These are phyloP conservation scores for Nicotiana noctiflora DNA, from an alignment of 257 asterid genomes.

Conservation along the genomic window DNA sequence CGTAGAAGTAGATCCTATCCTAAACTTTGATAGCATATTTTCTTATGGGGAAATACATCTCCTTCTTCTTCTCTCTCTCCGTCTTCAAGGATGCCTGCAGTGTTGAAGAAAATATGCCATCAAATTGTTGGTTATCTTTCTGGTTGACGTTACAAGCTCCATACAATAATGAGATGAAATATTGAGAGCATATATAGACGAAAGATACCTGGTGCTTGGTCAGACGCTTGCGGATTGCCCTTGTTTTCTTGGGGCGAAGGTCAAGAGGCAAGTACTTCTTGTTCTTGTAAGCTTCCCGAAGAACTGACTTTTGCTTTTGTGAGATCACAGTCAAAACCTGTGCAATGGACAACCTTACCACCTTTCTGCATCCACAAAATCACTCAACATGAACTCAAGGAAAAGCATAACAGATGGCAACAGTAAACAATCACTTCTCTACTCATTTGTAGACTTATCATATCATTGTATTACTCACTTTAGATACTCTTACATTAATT, in stretches of 20 bases:
- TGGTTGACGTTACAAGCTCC: background rate
- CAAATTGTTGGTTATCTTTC: background rate
- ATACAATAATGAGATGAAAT: background rate
- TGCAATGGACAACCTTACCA: conserved; percentile 35
- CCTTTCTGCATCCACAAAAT: conserved; percentile 20
- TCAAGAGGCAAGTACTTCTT: conserved; percentile 34
- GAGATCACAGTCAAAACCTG: conserved; percentile 35
- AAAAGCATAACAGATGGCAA: background rate
- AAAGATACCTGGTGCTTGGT: conserved; percentile 32
- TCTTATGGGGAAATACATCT: conserved; percentile 30
- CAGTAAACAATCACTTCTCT: background rate
- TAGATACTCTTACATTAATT: background rate
- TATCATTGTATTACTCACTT: background rate
- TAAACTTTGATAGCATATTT: conserved; percentile 34
- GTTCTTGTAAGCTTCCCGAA: conserved; percentile 31
- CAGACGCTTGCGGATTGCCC: conserved; percentile 31
- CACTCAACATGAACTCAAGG: background rate
- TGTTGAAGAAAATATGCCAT: background rate
- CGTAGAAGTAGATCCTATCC: conserved; percentile 1
- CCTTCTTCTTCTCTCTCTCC: conserved; percentile 31
- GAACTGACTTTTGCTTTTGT: conserved; percentile 31
- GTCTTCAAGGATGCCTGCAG: conserved; percentile 32
- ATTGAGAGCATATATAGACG: background rate
- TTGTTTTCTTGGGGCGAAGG: conserved; percentile 34
- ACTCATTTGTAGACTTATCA: background rate